These are phyloP conservation scores for Zasmidium citrigriseum DNA, from an alignment of 2,329 filamentous ascomycete genomes.

Conservation along the genomic window DNA sequence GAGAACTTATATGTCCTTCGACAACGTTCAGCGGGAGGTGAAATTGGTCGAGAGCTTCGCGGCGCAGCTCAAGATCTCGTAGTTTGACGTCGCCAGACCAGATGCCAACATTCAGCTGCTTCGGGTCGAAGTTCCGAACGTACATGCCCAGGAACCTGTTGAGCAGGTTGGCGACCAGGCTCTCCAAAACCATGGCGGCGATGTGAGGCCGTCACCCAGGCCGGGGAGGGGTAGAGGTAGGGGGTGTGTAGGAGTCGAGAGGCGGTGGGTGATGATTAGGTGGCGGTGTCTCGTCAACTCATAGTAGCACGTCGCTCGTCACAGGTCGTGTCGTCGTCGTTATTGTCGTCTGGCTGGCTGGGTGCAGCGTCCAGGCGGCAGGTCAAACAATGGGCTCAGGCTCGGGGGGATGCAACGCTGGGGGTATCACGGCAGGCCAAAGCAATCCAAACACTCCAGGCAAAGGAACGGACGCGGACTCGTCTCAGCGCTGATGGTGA, in stretches of 20 bases:
- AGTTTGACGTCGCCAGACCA: constrained; percentile 99
- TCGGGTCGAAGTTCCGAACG: constrained; percentile 98
- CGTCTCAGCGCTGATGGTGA: not conserved
- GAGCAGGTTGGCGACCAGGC: constrained; percentile 91
- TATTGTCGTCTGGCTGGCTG: not conserved
- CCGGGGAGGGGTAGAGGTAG: constrained; percentile 42
- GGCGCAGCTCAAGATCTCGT: constrained; percentile 84
- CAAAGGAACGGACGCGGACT: not conserved
- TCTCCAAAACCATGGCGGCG: constrained; percentile 81
- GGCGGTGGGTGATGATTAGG: not conserved
- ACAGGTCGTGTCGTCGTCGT: constrained; percentile 2
- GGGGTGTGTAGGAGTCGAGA: not conserved
- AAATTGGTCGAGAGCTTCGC: constrained; percentile 95
- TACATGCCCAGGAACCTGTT: constrained; percentile 99
- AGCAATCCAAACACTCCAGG: not conserved
- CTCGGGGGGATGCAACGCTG: not conserved
- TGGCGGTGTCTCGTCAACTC: constrained; percentile 12
- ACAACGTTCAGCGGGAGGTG: constrained; percentile 95
- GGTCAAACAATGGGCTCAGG: not conserved
- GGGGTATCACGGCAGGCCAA: not conserved
- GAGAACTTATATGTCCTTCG: constrained; percentile 87
- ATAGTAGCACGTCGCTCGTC: constrained; percentile 8
- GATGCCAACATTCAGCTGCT: constrained; percentile 96
- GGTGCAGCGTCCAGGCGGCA: no score
- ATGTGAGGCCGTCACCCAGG: constrained; percentile 70